Conservation (phyloP, 148 eudicot species). For the Nepenthes gracilis region DNA sequence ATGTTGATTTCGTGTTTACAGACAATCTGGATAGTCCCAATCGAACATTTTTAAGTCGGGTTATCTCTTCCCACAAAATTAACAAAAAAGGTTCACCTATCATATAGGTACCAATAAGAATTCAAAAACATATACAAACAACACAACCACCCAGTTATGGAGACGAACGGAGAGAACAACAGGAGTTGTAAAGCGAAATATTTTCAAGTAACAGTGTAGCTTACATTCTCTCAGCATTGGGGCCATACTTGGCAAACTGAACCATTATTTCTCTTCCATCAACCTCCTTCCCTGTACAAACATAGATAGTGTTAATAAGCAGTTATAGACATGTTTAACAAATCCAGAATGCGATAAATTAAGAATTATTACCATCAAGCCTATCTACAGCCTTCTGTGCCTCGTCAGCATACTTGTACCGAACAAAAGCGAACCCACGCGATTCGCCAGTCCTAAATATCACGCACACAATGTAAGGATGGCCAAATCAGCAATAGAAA, state of each 20-base stretch:
- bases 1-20: no score
- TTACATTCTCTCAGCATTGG: conserved; percentile 89
- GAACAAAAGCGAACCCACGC: conserved; percentile 92
- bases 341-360: not conserved
- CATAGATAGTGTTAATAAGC: not conserved
- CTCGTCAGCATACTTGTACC: conserved; percentile 88
- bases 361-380: conserved; percentile 54
- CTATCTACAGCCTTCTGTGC: conserved; percentile 84
- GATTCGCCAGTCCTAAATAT: conserved; percentile 79
- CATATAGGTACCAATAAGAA: no score
- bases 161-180: not conserved
- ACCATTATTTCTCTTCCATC: conserved; percentile 96
- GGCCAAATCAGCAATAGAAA: not conserved
- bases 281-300: conserved; percentile 50
- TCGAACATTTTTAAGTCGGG: no score
- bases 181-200: not conserved
- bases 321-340: not conserved
- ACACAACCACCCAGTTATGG: no score
- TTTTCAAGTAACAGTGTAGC: conserved; percentile 5
- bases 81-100: no score
- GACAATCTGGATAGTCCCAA: no score
- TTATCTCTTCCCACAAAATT: no score
- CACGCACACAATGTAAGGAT: conserved; percentile 1
- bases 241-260: conserved; percentile 87
- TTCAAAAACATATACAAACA: no score